Evolutionary conservation across 805 yeast species (phyloP).

Genomic region (Ogataea dorogensis): DNA sequence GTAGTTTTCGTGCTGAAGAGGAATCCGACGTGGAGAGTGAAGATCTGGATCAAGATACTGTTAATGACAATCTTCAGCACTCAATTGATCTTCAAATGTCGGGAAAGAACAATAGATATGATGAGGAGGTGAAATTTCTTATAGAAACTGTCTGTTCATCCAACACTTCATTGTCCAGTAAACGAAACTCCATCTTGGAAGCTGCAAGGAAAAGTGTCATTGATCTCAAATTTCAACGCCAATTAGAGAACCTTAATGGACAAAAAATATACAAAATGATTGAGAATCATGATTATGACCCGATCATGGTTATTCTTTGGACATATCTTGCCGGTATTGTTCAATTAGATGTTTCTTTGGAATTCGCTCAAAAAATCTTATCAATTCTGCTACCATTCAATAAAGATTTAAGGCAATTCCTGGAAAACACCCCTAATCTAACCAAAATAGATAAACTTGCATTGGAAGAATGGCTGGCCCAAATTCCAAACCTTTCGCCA

Average conservation of each 20-base stretch:
- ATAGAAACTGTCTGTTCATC: slow-evolving; percentile 10
- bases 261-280: slow-evolving; percentile 1
- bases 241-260: not conserved
- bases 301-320: slow-evolving; percentile 1
- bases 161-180: slow-evolving; percentile 17
- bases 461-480: slow-evolving; percentile 18
- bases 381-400: slow-evolving; percentile 2
- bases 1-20: slow-evolving; percentile 28
- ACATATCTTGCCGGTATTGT: not conserved
- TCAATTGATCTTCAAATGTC: slow-evolving; percentile 32
- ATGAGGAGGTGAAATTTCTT: slow-evolving; percentile 18
- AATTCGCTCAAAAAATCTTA: slow-evolving; percentile 1
- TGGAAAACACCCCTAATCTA: not conserved
- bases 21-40: slow-evolving; percentile 16
- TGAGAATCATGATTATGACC: slow-evolving; percentile 6
- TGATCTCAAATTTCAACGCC: slow-evolving; percentile 19
- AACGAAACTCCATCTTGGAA: slow-evolving; percentile 27
- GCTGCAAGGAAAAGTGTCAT: slow-evolving; percentile 24
- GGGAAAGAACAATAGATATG: slow-evolving; percentile 30
- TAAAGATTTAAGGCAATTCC: not conserved
- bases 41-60: slow-evolving; percentile 15
- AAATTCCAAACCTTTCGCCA: slow-evolving; percentile 6
- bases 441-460: slow-evolving; percentile 17
- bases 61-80: slow-evolving; percentile 19
- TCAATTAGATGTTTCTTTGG: not conserved